Conservation (phyloP, 2,329 filamentous ascomycete species). For the Colletotrichum sp. region DNA sequence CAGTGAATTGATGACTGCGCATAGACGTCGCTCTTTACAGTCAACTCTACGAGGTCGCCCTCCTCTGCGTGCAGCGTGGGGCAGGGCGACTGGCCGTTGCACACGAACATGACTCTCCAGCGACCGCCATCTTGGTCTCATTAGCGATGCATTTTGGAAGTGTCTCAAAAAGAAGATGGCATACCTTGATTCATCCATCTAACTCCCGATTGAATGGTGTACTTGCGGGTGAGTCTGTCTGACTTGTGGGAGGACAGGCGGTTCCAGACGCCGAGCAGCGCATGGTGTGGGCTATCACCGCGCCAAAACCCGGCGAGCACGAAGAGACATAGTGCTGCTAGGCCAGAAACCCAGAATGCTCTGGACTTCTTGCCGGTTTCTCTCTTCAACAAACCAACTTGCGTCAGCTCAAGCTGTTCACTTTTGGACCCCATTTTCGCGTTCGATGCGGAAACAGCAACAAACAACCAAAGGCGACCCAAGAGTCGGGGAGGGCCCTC, state of each 20-base stretch:
- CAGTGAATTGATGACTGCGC: slow-evolving; percentile 7
- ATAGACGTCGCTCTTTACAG: slow-evolving; percentile 3
- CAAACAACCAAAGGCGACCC: neutral
- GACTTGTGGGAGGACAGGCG: neutral
- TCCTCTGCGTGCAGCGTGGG: slow-evolving; percentile 9
- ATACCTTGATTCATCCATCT: slow-evolving; percentile 15
- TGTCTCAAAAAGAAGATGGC: neutral
- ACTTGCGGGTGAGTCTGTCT: neutral
- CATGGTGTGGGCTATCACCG: neutral
- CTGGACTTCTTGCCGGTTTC: neutral
- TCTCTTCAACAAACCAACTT: neutral
- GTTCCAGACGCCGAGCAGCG: neutral
- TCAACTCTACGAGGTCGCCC: slow-evolving; percentile 3
- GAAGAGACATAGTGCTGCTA: neutral
- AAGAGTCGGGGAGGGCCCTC: neutral
- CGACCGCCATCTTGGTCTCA: neutral
- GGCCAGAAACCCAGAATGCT: neutral
- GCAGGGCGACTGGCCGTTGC: slow-evolving; percentile 12
- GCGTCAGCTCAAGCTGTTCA: neutral
- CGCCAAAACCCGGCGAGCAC: neutral
- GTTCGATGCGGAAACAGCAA: too few relatives aligned
- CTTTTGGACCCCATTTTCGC: slow-evolving; percentile 7
- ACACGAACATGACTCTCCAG: slow-evolving; percentile 15
- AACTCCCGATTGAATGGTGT: neutral
- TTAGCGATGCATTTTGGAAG: neutral